Base-by-base conservation (phyloP, 176 grass and related monocot genomes). In the Triticum urartu region DNA sequence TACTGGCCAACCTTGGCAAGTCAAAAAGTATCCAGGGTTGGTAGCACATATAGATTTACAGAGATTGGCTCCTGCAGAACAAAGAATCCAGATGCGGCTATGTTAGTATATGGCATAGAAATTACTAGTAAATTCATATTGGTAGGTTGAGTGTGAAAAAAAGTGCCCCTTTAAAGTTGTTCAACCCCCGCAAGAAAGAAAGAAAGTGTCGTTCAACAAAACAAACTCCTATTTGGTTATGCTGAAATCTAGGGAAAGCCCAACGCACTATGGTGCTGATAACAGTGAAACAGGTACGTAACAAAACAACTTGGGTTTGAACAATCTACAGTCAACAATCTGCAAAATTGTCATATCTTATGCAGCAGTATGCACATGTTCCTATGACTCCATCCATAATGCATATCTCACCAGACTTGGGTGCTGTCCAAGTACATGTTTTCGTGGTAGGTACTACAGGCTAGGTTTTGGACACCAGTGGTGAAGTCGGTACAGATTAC, bases 31-130 rank as follows among this genome's bases (percentile, higher is more conserved):
- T 82, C 68, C 70, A 81, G 38, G 87, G 87, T 73, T 73, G 81
- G 81, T 8, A 78, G 64, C 32, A 34, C 59, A 79, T 87, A 72
- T 39, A 90, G 86, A 85, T 75, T 85, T 81, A 91, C 64, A 48
- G 86, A 72, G 78, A 84, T 43, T 66, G 73, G 26, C 13, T 88
- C 86, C 90, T 92, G 86, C 86, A 79, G 45, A 85, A 83, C 63
- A 83, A 24, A 77, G 6, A 78, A 64, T 72, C 72, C 38, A 72
- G 17, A 62, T 80, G 30, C 66, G 25, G 11, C 5, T 25, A 48
- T 43, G 86, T 88, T 85, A 84, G 81, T 78, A 61, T 18, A 50
- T 28, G 34, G 36, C 69, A 72, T 43, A 24, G 69, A 42, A 72
- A 72, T 72, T 22, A 72, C n/a, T 72, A 45, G 24, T 72, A 83